These are phyloP conservation scores for Zygosaccharomyces siamensis DNA, from an alignment of 805 yeast species.

Conservation along the genomic window DNA sequence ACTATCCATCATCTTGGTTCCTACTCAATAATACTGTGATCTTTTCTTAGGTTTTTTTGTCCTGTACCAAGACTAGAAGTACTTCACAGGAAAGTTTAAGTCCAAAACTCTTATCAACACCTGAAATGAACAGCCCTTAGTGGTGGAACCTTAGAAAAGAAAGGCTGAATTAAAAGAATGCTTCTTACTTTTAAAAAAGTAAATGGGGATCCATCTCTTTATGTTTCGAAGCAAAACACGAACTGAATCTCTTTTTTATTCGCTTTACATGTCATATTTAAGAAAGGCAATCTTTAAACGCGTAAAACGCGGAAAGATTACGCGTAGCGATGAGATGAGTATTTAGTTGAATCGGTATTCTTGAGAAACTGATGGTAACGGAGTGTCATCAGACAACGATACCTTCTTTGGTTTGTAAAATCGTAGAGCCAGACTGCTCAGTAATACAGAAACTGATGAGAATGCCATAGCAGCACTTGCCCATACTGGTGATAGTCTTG, in stretches of 20 bases:
- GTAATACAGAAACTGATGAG: conserved; percentile 53
- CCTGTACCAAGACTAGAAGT: too few species aligned
- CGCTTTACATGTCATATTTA: neutral
- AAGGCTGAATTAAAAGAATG: neutral
- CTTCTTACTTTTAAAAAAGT: neutral
- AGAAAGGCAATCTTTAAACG: conserved; percentile 1
- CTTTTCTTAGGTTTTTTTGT: neutral
- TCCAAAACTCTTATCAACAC: neutral
- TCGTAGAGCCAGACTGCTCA: conserved; percentile 50
- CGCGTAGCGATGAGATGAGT: neutral
- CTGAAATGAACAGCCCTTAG: neutral
- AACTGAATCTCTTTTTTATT: neutral
- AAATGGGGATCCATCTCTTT: conserved; percentile 2
- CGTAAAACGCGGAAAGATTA: neutral
- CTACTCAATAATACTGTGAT: neutral
- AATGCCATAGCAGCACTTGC: conserved; percentile 65
- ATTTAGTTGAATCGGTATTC: conserved; percentile 3
- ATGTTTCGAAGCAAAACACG: conserved; percentile 7
- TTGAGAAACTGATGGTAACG: neutral
- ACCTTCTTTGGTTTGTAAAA: conserved; percentile 39
- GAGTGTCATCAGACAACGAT: neutral
- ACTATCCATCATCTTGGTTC: conserved; percentile 9
- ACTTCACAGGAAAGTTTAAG: neutral
- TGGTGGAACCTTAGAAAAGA: neutral
- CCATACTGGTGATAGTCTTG: conserved; percentile 59